Percentiles rank a stretch among this genome's conserved stretches.
Evolutionary conservation across 169 alveolate species (phyloP).

Genomic region (Babesia sp.): DNA sequence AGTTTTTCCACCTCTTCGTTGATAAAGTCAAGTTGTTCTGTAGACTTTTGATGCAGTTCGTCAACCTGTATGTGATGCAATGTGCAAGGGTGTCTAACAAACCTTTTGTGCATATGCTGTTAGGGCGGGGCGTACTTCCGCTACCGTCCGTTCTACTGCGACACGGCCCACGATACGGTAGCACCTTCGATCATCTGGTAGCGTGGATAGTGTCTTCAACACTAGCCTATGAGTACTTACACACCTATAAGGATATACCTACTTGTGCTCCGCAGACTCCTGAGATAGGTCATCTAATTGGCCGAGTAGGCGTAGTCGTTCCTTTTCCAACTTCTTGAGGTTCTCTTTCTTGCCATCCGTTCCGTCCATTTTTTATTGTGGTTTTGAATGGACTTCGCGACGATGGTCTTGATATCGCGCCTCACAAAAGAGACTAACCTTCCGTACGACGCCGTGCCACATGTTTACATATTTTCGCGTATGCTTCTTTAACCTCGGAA

Average conservation of each 20-base stretch:
- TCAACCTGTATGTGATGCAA: conserved; percentile 26
- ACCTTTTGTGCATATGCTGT: conserved; percentile 58
- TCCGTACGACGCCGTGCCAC: conserved; percentile 10
- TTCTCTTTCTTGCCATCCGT: conserved; percentile 51
- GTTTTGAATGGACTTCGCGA: neutral
- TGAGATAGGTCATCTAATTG: conserved; percentile 80
- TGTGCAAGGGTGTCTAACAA: neutral
- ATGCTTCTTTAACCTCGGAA: conserved; percentile 49
- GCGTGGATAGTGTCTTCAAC: conserved; percentile 80
- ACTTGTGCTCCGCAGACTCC: conserved; percentile 84
- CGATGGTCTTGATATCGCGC: neutral
- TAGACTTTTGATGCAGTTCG: conserved; percentile 20
- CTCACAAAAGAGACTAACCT: neutral
- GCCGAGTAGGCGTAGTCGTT: conserved; percentile 49
- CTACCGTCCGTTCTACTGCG: conserved; percentile 87
- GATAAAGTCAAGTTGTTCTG: conserved; percentile 27
- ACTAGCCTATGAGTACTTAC: conserved; percentile 73
- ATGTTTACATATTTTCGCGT: conserved; percentile 41
- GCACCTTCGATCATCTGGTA: conserved; percentile 84
- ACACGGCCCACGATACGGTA: conserved; percentile 88
- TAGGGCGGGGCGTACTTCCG: conserved; percentile 82
- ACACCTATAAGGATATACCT: neutral
- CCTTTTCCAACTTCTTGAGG: conserved; percentile 55
- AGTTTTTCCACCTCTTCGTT: conserved; percentile 51
- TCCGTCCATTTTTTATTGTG: conserved; percentile 20